These are phyloP conservation scores for Pleurotus citrinopileatus DNA, from an alignment of 768 basidiomycete genomes.

Conservation along the genomic window DNA sequence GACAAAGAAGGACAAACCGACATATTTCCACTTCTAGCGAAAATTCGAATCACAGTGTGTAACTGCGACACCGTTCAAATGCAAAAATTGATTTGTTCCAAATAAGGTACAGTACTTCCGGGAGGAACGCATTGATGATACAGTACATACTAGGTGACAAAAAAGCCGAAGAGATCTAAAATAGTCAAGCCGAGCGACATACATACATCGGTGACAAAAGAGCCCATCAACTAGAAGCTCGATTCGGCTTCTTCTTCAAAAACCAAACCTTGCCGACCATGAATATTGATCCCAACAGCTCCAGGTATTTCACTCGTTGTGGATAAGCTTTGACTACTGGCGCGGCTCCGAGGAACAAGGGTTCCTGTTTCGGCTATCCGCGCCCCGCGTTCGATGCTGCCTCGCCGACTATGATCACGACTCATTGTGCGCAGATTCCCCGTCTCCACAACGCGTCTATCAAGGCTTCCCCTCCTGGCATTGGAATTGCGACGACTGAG, in stretches of 20 bases:
- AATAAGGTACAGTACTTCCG: neutral
- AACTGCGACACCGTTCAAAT: neutral
- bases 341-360: slow-evolving; percentile 46
- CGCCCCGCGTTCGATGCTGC: slow-evolving; percentile 60
- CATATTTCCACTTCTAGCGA: neutral
- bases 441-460: slow-evolving; percentile 31
- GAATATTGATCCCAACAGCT: slow-evolving; percentile 4
- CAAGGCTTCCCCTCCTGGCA: slow-evolving; percentile 32
- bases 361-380: slow-evolving; percentile 69
- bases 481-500: slow-evolving; percentile 52
- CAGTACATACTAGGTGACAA: neutral
- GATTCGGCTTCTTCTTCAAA: neutral
- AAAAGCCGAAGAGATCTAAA: neutral
- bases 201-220: neutral
- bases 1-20: neutral
- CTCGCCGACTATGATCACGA: slow-evolving; percentile 46
- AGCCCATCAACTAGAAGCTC: neutral
- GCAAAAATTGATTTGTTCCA: neutral
- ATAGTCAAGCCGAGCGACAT: neutral
- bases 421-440: slow-evolving; percentile 30
- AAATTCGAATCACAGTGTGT: neutral
- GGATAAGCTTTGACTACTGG: slow-evolving; percentile 41
- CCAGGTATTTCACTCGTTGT: slow-evolving; percentile 29
- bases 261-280: slow-evolving; percentile 1
- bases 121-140: neutral